Evolutionary conservation across 1,284 basidiomycete species (phyloP).

Genomic region (Sporisorium graminicola): DNA sequence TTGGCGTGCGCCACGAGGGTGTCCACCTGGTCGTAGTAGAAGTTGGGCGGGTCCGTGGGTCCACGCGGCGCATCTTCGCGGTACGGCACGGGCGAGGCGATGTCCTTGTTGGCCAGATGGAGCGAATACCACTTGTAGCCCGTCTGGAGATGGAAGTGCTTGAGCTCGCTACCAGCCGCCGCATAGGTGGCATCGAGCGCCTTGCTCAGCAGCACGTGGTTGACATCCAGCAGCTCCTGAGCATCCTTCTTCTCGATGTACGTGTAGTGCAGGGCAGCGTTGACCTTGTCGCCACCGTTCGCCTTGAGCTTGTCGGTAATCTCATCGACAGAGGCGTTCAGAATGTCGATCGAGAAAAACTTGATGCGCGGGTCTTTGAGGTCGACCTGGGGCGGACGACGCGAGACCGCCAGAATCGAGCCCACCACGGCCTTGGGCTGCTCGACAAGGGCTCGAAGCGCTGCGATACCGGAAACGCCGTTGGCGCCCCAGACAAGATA

Average conservation of each 20-base stretch:
- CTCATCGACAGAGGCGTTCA: conserved; percentile 32
- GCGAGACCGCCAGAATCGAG: conserved; percentile 37
- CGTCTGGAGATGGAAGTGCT: conserved; percentile 51
- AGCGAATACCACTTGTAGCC: conserved; percentile 54
- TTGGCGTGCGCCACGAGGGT: conserved; percentile 38
- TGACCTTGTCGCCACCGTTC: conserved; percentile 33
- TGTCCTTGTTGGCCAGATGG: conserved; percentile 45
- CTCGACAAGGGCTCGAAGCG: conserved; percentile 42
- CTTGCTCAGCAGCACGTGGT: conserved; percentile 40
- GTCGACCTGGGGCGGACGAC: conserved; percentile 37
- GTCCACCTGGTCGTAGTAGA: conserved; percentile 50
- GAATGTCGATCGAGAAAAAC: conserved; percentile 48
- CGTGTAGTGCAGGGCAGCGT: conserved; percentile 46
- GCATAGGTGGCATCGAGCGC: conserved; percentile 41
- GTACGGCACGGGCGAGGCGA: conserved; percentile 43
- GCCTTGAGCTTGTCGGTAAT: conserved; percentile 32
- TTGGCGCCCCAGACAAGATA: conserved; percentile 49
- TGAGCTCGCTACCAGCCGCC: conserved; percentile 30
- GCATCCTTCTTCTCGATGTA: conserved; percentile 51
- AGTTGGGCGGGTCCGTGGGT: conserved; percentile 42
- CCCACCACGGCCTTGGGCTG: conserved; percentile 21
- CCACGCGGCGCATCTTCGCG: conserved; percentile 35
- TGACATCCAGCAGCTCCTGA: conserved; percentile 41
- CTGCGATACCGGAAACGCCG: conserved; percentile 43
- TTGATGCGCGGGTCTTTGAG: conserved; percentile 44